These are phyloP conservation scores for Spatholobus suberectus DNA, from an alignment of 306 rosid species.

Conservation along the genomic window DNA sequence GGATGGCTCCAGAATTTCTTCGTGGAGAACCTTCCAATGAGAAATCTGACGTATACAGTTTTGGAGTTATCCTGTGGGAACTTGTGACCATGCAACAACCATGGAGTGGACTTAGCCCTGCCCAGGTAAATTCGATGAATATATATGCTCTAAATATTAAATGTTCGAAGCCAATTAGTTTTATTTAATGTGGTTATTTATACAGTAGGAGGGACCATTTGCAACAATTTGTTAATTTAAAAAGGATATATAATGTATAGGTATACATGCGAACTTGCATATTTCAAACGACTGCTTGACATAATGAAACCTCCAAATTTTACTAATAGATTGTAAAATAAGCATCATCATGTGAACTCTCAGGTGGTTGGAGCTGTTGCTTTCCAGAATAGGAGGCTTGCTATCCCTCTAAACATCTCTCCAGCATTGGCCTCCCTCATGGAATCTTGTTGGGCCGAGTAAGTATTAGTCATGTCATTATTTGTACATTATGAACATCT, in stretches of 20 bases:
- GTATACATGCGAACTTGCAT: conserved; percentile 22
- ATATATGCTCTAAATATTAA: conserved; percentile 19
- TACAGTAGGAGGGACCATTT: conserved; percentile 38
- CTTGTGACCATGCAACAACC: conserved; percentile 93
- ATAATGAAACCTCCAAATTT: conserved; percentile 31
- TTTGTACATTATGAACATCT: not conserved
- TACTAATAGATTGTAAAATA: conserved; percentile 9
- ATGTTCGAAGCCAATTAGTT: conserved; percentile 26
- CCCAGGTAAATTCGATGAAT: conserved; percentile 67
- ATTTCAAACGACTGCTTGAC: conserved; percentile 24
- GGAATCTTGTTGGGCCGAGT: conserved; percentile 99
- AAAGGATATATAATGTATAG: conserved; percentile 6
- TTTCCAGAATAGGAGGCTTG: conserved; percentile 89
- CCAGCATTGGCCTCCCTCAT: conserved; percentile 80
- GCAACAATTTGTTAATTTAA: conserved; percentile 32
- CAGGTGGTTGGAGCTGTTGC: conserved; percentile 99
- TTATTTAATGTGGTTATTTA: conserved; percentile 27
- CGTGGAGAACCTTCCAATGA: conserved; percentile 97
- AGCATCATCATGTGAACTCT: conserved; percentile 31
- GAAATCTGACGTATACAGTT: conserved; percentile 96
- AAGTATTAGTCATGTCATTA: conserved; percentile 45
- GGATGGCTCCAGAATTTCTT: conserved; percentile 99
- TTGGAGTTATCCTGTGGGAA: conserved; percentile 97
- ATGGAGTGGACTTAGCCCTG: conserved; percentile 90
- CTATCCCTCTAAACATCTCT: conserved; percentile 75